Base-by-base conservation (phyloP, 495 filamentous ascomycete genomes). In the Aspergillus cavernicola region DNA sequence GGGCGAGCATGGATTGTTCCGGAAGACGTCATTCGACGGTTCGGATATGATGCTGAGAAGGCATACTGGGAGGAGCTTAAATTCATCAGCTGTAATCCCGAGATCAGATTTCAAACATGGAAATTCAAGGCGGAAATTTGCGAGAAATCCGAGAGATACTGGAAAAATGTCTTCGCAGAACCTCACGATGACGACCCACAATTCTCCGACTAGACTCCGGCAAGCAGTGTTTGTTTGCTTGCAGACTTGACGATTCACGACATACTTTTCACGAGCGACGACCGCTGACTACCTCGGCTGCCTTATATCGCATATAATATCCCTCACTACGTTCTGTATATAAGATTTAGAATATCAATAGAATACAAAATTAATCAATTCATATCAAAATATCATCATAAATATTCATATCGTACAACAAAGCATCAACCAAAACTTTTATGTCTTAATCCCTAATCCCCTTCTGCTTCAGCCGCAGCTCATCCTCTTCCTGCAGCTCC, bases 401-500 rank as follows among this genome's bases (percentile, higher is more conserved):
- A 38, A 35, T 45, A 33, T 53, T 61, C 56, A 63, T 53, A 48
- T 24, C 39, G 13, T 48, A 36, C 15, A 19, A 35, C 26, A 40
- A 23, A 11, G n/a, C n/a, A n/a, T n/a, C 15, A 31, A 8, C 23
- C 28, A 40, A 33, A 28, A 12, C 38, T 52, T 48, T 56, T 63
- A 68, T 60, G 73, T 65, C 65, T 73, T 74, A 40, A 69, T 73
- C 19, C 75, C 78, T 73, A 39, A 69, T 73, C 19, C 75, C 79
- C 73, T 88, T 90, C 72, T 81, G 80, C 49, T 63, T 78, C 36
- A 90, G 50, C 31, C 74, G 64, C 66, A 83, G 80, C 65, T 87
- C 84, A 44, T 92, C 87, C 36, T 90, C 86, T 4, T 72, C 74
- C 65, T 87, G 71, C 15, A 92, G 62, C 64, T 88, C 75, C 8